These are phyloP conservation scores for Isatis lusitanica DNA, from an alignment of 441 rosid species.

Conservation along the genomic window DNA sequence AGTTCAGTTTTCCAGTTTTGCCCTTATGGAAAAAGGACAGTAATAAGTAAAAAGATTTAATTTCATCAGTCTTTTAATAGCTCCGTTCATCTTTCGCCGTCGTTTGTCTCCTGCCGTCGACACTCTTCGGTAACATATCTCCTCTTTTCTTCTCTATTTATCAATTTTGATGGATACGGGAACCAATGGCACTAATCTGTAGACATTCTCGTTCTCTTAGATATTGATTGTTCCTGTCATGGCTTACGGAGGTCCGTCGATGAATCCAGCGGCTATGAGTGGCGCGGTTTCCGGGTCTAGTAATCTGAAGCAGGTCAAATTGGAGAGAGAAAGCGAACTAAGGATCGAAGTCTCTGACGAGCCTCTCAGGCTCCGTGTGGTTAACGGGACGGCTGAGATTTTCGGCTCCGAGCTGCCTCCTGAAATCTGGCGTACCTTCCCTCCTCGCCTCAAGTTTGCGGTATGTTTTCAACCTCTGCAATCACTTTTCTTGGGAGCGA, in stretches of 20 bases:
- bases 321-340: conserved; percentile 84
- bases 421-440: conserved; percentile 79
- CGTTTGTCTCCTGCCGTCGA: background rate
- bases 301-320: conserved; percentile 64
- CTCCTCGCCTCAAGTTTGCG: conserved; percentile 85
- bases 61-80: background rate
- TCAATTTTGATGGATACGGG: too few relatives aligned
- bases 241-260: conserved; percentile 49
- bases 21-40: background rate
- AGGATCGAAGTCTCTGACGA: conserved; percentile 78
- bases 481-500: too few relatives aligned
- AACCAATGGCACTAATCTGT: too few relatives aligned
- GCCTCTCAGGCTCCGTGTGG: conserved; percentile 70
- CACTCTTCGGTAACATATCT: background rate
- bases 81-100: conserved; percentile 4
- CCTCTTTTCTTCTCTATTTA: too few relatives aligned
- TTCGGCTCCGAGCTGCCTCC: conserved; percentile 92
- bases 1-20: background rate
- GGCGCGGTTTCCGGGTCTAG: conserved; percentile 41
- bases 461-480: conserved; percentile 40
- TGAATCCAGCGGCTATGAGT: conserved; percentile 37
- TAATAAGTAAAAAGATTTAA: too few relatives aligned
- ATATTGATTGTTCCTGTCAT: too few relatives aligned
- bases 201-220: too few relatives aligned
- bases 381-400: conserved; percentile 83